Conservation (phyloP, 345 rosid genomes). For the Syzygium jambos region DNA sequence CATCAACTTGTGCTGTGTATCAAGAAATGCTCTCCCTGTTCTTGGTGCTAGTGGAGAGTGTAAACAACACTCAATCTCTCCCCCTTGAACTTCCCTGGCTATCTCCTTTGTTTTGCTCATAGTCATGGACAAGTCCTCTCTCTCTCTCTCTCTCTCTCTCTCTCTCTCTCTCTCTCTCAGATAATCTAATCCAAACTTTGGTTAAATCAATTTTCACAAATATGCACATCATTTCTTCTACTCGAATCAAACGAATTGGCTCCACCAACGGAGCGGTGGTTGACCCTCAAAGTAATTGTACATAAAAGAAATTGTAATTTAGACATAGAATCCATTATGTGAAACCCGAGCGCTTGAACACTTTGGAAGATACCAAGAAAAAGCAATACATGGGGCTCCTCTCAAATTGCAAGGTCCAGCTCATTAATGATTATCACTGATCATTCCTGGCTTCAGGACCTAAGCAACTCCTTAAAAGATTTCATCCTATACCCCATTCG, state of each 20-base stretch:
- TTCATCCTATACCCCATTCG: no score
- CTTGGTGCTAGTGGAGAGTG: not conserved
- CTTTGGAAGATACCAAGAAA: not conserved
- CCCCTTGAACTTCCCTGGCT: not conserved
- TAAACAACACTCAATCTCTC: not conserved
- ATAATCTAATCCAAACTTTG: not conserved
- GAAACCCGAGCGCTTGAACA: not conserved
- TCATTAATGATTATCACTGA: not conserved
- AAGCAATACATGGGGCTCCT: not conserved
- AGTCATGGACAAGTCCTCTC: not conserved
- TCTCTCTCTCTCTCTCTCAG: no score
- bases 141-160: not conserved
- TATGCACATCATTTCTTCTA: not conserved
- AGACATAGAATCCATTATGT: not conserved
- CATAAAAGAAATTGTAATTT: not conserved
- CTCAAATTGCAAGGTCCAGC: not conserved
- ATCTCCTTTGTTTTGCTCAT: not conserved
- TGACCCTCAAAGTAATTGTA: not conserved
- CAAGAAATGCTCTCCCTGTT: not conserved
- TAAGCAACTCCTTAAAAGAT: no score
- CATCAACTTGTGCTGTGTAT: not conserved
- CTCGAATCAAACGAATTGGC: not conserved
- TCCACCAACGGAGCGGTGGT: not conserved
- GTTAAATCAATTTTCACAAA: not conserved
- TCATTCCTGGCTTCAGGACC: no score